Base-by-base conservation (phyloP, 345 rosid genomes). In the Eucalyptus shirleyi region DNA sequence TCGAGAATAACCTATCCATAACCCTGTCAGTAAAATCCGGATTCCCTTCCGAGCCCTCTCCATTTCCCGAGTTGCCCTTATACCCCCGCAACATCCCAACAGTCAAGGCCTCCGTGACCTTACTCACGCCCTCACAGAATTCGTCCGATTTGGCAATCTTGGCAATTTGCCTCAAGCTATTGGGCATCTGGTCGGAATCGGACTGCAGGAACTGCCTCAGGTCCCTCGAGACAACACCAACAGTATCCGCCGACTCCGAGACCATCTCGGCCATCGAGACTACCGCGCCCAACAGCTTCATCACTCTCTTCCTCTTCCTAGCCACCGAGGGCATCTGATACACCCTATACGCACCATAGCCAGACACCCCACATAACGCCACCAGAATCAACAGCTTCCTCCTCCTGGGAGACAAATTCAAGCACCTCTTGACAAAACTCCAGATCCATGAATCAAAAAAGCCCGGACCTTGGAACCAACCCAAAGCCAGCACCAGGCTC, bases 131-230 rank as follows among this genome's bases (percentile, higher is more conserved):
- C 91, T 91, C 92, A 7, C 93, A 92, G 59, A 97, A 94, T 91
- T 96, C 99, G 45, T 91, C 93, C 0, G 99, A 97, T 56, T 87
- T 95, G 1, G 95, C 92, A 87, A 98, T 94, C 93, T 96, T 98
- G 1, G 98, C 93, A 89, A 98, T 92, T 92, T 98, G 99, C 92
- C 89, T 97, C 91, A 98, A 91, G 87, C 99, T 97, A 86, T 94
- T 96, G 16, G 99, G 99, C 85, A 96, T 92, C 87, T 96, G 92
- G 62, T 97, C 97, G 2, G 98, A 93, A 90, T 95, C 99, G 6
- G 99, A 97, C 77, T 45, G 92, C 88, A 98, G 90, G 51, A 98
- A 98, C 89, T 86, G 90, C 77, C 92, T 96, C 92, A 98, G 88
- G 83, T 98, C 99, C 90, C 91, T 94, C 28, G 96, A 94, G 42